A percentile compares a stretch with the other conserved stretches of the same genome.
phyloP scores from a whole-genome alignment of 2,329 filamentous ascomycete species.

The Xylaria sp. region DNA sequence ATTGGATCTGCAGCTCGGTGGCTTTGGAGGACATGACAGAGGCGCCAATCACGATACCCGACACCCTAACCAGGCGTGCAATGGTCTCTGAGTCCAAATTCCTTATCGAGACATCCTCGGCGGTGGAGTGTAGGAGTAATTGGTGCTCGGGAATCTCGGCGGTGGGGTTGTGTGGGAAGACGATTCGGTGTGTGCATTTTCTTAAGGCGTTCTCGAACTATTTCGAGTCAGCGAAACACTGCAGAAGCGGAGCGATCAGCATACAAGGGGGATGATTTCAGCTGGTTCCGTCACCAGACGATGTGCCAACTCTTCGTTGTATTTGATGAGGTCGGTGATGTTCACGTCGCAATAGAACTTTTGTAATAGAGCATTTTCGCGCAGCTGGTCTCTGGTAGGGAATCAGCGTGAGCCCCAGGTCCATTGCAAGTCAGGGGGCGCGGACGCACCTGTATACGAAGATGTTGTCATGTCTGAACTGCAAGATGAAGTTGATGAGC shows the following conservation, averaged over 20 bases:
- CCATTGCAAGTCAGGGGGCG: neutral
- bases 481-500: conserved; percentile 90
- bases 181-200: conserved; percentile 91
- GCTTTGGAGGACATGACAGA: conserved; percentile 97
- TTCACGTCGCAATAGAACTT: conserved; percentile 97
- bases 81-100: conserved; percentile 94
- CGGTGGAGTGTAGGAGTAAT: conserved; percentile 91
- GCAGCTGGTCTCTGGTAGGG: conserved; percentile 82
- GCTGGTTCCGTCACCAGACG: conserved; percentile 88
- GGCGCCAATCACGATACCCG: conserved; percentile 96
- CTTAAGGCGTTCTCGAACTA: conserved; percentile 93
- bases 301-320: conserved; percentile 94
- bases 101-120: conserved; percentile 90
- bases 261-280: conserved; percentile 89
- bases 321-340: conserved; percentile 93
- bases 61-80: conserved; percentile 93
- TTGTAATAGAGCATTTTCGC: conserved; percentile 93
- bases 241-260: conserved; percentile 45
- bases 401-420: conserved; percentile 46
- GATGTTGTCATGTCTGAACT: conserved; percentile 92
- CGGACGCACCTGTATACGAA: conserved; percentile 88
- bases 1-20: conserved; percentile 85
- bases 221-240: conserved; percentile 23
- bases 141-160: conserved; percentile 88
- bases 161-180: conserved; percentile 79